Percentiles rank a stretch among this genome's conserved stretches.
phyloP scores from a whole-genome alignment of 495 filamentous ascomycete species.

The Aspergillus biplanus region DNA sequence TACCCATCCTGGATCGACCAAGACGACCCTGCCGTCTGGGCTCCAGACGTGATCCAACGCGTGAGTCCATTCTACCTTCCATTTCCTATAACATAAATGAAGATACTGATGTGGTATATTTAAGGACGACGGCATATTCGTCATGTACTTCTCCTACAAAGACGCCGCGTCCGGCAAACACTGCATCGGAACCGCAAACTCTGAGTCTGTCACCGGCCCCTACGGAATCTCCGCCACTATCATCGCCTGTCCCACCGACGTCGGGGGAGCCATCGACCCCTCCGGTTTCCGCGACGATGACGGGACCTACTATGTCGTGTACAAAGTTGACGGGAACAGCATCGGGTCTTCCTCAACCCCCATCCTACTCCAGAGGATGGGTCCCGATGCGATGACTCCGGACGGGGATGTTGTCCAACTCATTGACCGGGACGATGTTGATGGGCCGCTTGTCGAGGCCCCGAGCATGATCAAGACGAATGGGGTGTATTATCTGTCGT shows the following conservation, averaged over 20 bases:
- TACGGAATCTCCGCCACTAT: conserved; percentile 49
- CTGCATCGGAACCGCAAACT: conserved; percentile 57
- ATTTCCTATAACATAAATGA: not conserved
- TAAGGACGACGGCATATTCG: conserved; percentile 49
- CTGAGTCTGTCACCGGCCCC: conserved; percentile 48
- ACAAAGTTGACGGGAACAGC: conserved; percentile 66
- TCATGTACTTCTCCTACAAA: conserved; percentile 60
- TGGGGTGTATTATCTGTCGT: conserved; percentile 62
- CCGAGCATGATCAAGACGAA: conserved; percentile 52
- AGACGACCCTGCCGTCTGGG: not conserved
- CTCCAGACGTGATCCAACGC: not conserved
- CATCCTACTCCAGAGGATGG: conserved; percentile 61
- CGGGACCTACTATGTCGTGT: conserved; percentile 57
- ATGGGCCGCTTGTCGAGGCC: conserved; percentile 31
- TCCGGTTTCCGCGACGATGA: conserved; percentile 54
- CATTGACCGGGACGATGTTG: conserved; percentile 54
- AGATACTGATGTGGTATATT: not conserved
- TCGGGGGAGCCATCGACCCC: conserved; percentile 62
- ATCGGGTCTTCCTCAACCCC: conserved; percentile 48
- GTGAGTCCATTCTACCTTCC: not conserved
- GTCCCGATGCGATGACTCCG: conserved; percentile 51
- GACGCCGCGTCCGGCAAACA: conserved; percentile 39
- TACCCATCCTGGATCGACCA: not conserved
- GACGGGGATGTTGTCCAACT: conserved; percentile 55
- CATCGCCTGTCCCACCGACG: conserved; percentile 52